Evolutionary conservation across 768 basidiomycete species (phyloP), one percentile per base, ranked within the genome.

Genomic region (Pleurotus pulmonarius): DNA sequence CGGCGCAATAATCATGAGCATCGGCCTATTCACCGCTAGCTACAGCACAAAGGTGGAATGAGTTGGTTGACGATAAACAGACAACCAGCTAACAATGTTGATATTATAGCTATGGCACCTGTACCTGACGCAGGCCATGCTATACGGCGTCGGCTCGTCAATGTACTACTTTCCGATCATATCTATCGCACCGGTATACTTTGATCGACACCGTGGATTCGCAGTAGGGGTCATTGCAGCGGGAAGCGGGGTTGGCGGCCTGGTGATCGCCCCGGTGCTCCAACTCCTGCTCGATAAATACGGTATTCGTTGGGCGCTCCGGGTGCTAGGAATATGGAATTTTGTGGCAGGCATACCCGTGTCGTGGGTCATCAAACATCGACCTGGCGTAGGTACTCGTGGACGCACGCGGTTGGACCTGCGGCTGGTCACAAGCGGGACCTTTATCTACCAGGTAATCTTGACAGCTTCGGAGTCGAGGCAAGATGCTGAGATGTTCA

Each of bases 131-230:
- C 76, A 77, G 59, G 70, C 68, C 2, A 56, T 79, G 16, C 63
- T 78, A 4, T 75, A 76, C 44, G 76, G 76, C 8, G 52, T 79
- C 38, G 76, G 75, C 2, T 73, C 75, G 1, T 75, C 75, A 2
- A 64, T 77, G 63, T 72, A 74, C 55, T 78, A 77, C 60, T 78
- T 75, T 56, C 75, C 76, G 1, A 68, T 77, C 48, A 74, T 75
- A 63, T 70, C 71, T 25, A 64, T 77, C 16, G 73, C 74, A 0
- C 77, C 77, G 1, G 61, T 67, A 18, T 77, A 72, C 60, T 79
- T 78, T 49, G 73, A 75, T 56, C 65, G 69, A n/a, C 71, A 76
- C 52, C 73, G 76, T 5, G 77, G 76, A 13, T 72, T 76, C 34
- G 77, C 77, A 0, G 73, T 78, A 71, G 76, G 76, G 0, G 57